Base-by-base conservation (phyloP, 1,284 basidiomycete genomes). In the Cutaneotrichosporon sp. region DNA sequence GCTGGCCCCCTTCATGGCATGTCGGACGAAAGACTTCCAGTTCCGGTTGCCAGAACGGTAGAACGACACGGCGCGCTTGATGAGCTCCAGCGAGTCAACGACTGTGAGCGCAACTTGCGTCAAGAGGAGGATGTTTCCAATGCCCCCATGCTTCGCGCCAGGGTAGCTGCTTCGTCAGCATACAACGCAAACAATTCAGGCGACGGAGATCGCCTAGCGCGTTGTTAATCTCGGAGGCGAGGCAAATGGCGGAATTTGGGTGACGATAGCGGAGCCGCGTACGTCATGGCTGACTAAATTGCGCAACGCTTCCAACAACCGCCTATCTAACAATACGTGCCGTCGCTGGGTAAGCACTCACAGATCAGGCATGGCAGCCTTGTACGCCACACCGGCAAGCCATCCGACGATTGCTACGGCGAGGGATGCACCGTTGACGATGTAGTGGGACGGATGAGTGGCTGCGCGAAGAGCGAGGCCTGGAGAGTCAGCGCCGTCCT, bases 361-460 rank as follows among this genome's bases (percentile, higher is more conserved):
- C 67, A 70, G 52, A 45, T 71, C 58, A 22, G 66, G 64, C 32
- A 65, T 67, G 4, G 56, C 61, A 4, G 61, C 60, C 33, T 66
- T 65, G 59, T 74, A 74, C 5, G 61, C 62, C 10, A 62, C 58
- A 20, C 67, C 66, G n/a, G 62, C 57, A 32, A 71, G 41, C 72
- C 72, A 74, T 14, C 70, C 68, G 11, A 66, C 42, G 14, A 64
- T 32, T 37, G 66, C 62, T 24, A 67, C 46, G 19, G 44, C 54
- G 25, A 71, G 55, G 56, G 67, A 67, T 3, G 46, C 54, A 11
- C 43, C 51, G 50, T 67, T 69, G 47, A 45, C 64, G 41, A 70
- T 39, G 57, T 68, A 61, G 49, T 72, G 70, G 12, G 59, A 54
- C 5, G 68, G 64, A 45, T 70, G 68, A 29, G 61, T 49, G 3